Conservation (phyloP, 129 eudicot species). For the Artemisia annua region DNA sequence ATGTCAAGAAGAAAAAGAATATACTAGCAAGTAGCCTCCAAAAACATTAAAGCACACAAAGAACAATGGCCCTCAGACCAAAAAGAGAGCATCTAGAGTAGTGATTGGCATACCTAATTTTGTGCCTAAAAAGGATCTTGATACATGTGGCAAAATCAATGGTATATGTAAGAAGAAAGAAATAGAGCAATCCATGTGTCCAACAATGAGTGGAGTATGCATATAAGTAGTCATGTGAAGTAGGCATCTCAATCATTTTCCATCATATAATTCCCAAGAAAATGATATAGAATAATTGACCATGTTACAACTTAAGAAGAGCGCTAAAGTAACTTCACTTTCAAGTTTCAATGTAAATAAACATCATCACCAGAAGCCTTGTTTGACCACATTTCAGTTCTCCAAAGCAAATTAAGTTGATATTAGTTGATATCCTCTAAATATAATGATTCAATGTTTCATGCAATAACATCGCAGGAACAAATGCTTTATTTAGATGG, state of each 20-base stretch:
- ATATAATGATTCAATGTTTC: no score
- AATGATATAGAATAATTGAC: neutral
- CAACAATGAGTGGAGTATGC: no score
- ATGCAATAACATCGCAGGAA: neutral
- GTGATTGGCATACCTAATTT: no score
- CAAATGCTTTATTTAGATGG: neutral
- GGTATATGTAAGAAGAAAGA: no score
- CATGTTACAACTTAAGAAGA: neutral
- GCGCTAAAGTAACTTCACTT: neutral
- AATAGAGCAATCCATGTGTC: no score
- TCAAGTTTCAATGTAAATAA: neutral
- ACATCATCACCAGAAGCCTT: neutral
- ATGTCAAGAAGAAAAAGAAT: neutral
- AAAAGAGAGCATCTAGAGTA: neutral
- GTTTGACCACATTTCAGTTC: neutral
- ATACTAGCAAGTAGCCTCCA: neutral
- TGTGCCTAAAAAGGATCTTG: no score
- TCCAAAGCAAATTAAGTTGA: no score
- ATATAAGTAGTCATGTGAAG: no score
- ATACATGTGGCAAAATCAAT: no score
- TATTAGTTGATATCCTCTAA: no score
- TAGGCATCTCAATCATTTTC: no score
- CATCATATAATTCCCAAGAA: neutral
- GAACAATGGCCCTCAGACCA: conserved; percentile 13
- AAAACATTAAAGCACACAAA: neutral